Percentiles rank a stretch among this genome's conserved stretches.
Evolutionary conservation across 345 rosid genomes (phyloP).

Genomic region (Murraya koenigii): DNA sequence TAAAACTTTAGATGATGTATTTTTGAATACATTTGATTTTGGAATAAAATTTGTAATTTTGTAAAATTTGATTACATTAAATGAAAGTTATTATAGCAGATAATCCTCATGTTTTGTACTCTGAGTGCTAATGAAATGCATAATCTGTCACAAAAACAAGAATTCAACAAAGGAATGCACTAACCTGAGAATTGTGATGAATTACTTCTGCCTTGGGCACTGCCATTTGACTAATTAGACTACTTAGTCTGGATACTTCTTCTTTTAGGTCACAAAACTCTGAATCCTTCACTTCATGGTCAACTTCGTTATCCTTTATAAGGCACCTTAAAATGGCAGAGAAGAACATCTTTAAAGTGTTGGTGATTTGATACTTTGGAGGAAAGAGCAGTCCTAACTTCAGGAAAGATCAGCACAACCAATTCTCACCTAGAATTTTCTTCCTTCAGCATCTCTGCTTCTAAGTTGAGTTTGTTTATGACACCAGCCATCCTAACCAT

Average conservation of each 20-base stretch:
- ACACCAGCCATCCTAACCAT: conserved; percentile 62
- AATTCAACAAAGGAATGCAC: neutral
- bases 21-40: neutral
- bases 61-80: no score
- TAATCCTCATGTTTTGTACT: neutral
- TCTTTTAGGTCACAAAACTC: conserved; percentile 70
- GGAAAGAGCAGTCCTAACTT: neutral
- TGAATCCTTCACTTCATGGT: conserved; percentile 44
- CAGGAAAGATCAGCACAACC: conserved; percentile 1
- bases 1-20: conserved; percentile 14
- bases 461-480: conserved; percentile 54
- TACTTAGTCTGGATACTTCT: conserved; percentile 55
- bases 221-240: conserved; percentile 61
- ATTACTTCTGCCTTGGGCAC: conserved; percentile 44
- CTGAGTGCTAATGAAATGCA: neutral
- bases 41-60: neutral
- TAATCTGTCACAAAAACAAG: neutral
- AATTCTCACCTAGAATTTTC: conserved; percentile 49
- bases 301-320: conserved; percentile 49
- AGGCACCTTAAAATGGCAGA: conserved; percentile 34
- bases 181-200: conserved; percentile 39
- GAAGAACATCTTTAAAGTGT: conserved; percentile 9
- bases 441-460: conserved; percentile 52
- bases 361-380: conserved; percentile 2
- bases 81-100: neutral